phyloP scores from a whole-genome alignment of 1,139 yeast species.

The Zygosaccharomyces pseudobailii region DNA sequence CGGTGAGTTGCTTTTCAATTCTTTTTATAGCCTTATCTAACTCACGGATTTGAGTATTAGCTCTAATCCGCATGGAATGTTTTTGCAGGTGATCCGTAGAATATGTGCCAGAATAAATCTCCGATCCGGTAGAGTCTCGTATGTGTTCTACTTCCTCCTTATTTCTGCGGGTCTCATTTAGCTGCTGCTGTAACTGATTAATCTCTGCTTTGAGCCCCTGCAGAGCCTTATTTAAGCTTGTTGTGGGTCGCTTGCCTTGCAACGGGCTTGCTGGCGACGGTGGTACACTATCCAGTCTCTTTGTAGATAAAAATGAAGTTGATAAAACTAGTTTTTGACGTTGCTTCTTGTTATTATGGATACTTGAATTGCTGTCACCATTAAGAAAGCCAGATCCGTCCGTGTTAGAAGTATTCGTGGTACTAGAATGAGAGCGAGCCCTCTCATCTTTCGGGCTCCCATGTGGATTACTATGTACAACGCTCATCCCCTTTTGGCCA shows the following conservation, averaged over 20 bases:
- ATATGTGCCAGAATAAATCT: slow-evolving; percentile 33
- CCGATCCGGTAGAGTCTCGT: slow-evolving; percentile 26
- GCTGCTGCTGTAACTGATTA: slow-evolving; percentile 22
- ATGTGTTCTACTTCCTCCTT: slow-evolving; percentile 27
- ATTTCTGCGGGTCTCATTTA: slow-evolving; percentile 21
- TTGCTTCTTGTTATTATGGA: slow-evolving; percentile 13
- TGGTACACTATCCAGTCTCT: slow-evolving; percentile 23
- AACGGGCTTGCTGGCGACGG: slow-evolving; percentile 29
- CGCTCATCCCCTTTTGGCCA: not conserved
- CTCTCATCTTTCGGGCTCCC: slow-evolving; percentile 4
- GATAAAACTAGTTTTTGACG: slow-evolving; percentile 31
- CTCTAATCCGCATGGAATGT: slow-evolving; percentile 32
- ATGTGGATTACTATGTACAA: not conserved
- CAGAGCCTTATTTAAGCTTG: slow-evolving; percentile 23
- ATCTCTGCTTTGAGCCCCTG: slow-evolving; percentile 22
- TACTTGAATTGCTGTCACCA: slow-evolving; percentile 3
- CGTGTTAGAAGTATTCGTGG: slow-evolving; percentile 7
- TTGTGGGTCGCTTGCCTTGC: slow-evolving; percentile 22
- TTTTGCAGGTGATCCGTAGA: slow-evolving; percentile 34
- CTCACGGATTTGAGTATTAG: slow-evolving; percentile 33
- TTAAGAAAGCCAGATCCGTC: slow-evolving; percentile 4
- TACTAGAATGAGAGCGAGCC: slow-evolving; percentile 11
- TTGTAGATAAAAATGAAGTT: slow-evolving; percentile 33
- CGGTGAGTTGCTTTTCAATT: slow-evolving; percentile 24
- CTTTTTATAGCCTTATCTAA: slow-evolving; percentile 27